Percentiles rank a stretch among this genome's conserved stretches.
Evolutionary conservation across 192 early-diverging fungal genomes (phyloP).

Genomic region (Coemansia asiatica): DNA sequence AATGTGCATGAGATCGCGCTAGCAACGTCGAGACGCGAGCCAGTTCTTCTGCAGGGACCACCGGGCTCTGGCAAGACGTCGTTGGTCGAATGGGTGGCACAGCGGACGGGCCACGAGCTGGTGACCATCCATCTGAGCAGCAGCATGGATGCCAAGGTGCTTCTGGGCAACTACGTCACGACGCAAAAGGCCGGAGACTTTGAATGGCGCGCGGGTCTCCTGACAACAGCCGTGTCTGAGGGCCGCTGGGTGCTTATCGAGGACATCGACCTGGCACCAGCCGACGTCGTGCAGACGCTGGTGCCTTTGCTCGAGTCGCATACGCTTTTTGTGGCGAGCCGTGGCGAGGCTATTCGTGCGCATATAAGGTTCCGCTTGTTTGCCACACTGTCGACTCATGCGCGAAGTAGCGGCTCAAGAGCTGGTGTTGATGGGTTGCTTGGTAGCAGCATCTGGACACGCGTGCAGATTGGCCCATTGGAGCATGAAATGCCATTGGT

Average conservation of each 20-base stretch:
- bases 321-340: conserved; percentile 83
- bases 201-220: conserved; percentile 90
- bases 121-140: conserved; percentile 95
- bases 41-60: conserved; percentile 83
- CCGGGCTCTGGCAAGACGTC: conserved; percentile 89
- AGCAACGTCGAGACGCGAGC: conserved; percentile 80
- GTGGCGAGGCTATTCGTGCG: conserved; percentile 83
- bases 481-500: conserved; percentile 35
- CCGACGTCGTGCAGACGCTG: conserved; percentile 88
- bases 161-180: conserved; percentile 94
- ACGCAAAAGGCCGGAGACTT: conserved; percentile 91
- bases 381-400: conserved; percentile 72
- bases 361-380: conserved; percentile 89
- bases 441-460: conserved; percentile 77
- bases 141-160: conserved; percentile 91
- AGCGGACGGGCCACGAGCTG: conserved; percentile 74
- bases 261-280: conserved; percentile 94
- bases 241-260: conserved; percentile 97
- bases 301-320: conserved; percentile 89
- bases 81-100: conserved; percentile 85
- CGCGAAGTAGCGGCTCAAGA: conserved; percentile 39
- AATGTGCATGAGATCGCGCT: conserved; percentile 83
- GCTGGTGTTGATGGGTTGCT: conserved; percentile 43
- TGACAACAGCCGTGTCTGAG: conserved; percentile 84
- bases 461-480: conserved; percentile 66